A percentile compares a stretch with the other conserved stretches of the same genome.
These are phyloP conservation scores for Hymenoscyphus occultus DNA, from an alignment of 2,329 filamentous ascomycete genomes.

Conservation along the genomic window DNA sequence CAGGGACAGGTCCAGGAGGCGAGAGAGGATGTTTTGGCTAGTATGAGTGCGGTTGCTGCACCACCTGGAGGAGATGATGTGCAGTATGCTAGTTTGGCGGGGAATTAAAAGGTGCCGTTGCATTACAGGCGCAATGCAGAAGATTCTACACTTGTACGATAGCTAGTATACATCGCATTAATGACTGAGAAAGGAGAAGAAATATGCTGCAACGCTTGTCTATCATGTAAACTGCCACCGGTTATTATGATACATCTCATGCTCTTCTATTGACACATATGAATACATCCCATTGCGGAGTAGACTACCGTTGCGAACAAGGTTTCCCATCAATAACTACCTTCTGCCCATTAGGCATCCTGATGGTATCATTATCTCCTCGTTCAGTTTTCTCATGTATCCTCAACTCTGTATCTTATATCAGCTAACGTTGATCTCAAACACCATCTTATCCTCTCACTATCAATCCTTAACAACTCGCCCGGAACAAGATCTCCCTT, in stretches of 20 bases:
- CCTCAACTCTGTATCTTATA: constrained; percentile 59
- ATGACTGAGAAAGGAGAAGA: background rate
- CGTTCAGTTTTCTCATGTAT: constrained; percentile 91
- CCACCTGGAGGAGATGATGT: constrained; percentile 77
- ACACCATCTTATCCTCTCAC: background rate
- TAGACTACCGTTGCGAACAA: constrained; percentile 19
- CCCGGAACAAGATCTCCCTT: too few relatives aligned
- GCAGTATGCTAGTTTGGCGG: constrained; percentile 80
- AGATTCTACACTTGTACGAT: background rate
- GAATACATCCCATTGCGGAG: background rate
- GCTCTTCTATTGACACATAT: background rate
- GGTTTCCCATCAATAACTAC: constrained; percentile 37
- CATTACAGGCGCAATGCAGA: background rate
- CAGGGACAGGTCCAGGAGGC: constrained; percentile 29
- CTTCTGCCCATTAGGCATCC: constrained; percentile 46
- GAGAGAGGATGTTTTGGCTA: constrained; percentile 32
- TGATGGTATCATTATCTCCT: constrained; percentile 90
- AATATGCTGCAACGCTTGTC: background rate
- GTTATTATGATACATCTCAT: constrained; percentile 3
- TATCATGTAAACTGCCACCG: background rate
- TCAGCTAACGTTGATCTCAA: too few relatives aligned
- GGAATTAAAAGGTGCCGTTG: constrained; percentile 57
- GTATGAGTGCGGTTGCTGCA: constrained; percentile 56
- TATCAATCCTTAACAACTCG: background rate
- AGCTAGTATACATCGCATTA: constrained; percentile 6